Percentiles rank a stretch among this genome's conserved stretches.
phyloP scores from a whole-genome alignment of 2,329 filamentous ascomycete species.

The Tolypocladium guangdongense region DNA sequence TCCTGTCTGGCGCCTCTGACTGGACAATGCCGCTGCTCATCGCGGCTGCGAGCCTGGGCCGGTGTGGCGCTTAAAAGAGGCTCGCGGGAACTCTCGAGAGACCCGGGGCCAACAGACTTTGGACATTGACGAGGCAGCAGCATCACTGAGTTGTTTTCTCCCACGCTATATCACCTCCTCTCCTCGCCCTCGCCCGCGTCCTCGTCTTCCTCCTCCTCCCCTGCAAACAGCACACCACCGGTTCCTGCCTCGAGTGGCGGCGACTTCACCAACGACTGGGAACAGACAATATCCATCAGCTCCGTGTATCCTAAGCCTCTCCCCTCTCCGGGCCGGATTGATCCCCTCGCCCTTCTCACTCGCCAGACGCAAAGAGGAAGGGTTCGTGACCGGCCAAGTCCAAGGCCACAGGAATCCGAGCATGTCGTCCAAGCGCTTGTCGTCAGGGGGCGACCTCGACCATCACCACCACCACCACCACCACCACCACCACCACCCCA shows the following conservation, averaged over 20 bases:
- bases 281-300: not conserved
- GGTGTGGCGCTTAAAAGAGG: slow-evolving; percentile 3
- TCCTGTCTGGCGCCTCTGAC: slow-evolving; percentile 6
- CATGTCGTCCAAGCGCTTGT: slow-evolving; percentile 1
- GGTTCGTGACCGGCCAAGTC: too few relatives aligned
- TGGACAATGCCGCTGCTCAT: slow-evolving; percentile 4
- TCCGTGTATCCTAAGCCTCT: not conserved
- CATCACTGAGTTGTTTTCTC: not conserved
- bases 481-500: slow-evolving; percentile 15
- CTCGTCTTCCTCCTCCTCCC: not conserved
- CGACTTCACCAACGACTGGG: not conserved
- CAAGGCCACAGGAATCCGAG: too few relatives aligned
- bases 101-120: not conserved
- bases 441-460: not conserved
- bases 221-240: not conserved
- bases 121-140: not conserved
- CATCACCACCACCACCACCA: not conserved
- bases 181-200: too few relatives aligned
- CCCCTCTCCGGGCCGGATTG: not conserved
- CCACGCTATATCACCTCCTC: too few relatives aligned
- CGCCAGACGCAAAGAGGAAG: not conserved
- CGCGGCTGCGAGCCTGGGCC: not conserved
- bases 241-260: not conserved
- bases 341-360: not conserved
- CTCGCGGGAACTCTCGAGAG: not conserved